Base-by-base conservation (phyloP, 2,329 filamentous ascomycete genomes). In the Cryphonectria radicalis region DNA sequence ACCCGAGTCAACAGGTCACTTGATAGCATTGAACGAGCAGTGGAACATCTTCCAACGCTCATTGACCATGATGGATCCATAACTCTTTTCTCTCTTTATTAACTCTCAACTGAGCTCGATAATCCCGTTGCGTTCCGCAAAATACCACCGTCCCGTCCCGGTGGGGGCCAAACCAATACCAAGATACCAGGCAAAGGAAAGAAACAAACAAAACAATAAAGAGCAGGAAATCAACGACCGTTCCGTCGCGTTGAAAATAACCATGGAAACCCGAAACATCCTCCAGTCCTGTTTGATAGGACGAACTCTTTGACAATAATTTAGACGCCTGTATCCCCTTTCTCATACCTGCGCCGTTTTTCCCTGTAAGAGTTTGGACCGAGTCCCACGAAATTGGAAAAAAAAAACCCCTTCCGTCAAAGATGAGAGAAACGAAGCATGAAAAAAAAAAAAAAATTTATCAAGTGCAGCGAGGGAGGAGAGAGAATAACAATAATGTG, bases 301-400 rank as follows among this genome's bases (percentile, higher is more conserved):
- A 62, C 35, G 19, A 62, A 62, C 13, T 62, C 28, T 32, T 32
- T 59, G 55, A 62, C 35, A n/a, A 40, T 40, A 22, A 40, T 62
- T 62, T 40, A 14, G 59, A 62, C 59, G 59, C 59, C 59, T 40
- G 32, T 62, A 40, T n/a, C 35, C 35, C 57, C 59, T 7, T 40
- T 62, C 59, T 62, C 59, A 40, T 62, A 40, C 59, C 59, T 62
- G 19, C 32, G 35, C 59, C 59, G 3, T 62, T 40, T 62, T 40
- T 10, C 59, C 32, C 28, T 62, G 59, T 62, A 62, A 62, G 13
- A 37, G 11, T 10, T 37, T 62, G 32, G 59, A 62, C 59, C 32
- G 17, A n/a, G 35, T n/a, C 35, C 59, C 32, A 62, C 32, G 11
- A 22, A 62, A 37, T 40, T 40, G 17, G 25, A 37, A 62, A 62